phyloP scores from a whole-genome alignment of 1,284 basidiomycete genomes.

The Chalciporus sp. region DNA sequence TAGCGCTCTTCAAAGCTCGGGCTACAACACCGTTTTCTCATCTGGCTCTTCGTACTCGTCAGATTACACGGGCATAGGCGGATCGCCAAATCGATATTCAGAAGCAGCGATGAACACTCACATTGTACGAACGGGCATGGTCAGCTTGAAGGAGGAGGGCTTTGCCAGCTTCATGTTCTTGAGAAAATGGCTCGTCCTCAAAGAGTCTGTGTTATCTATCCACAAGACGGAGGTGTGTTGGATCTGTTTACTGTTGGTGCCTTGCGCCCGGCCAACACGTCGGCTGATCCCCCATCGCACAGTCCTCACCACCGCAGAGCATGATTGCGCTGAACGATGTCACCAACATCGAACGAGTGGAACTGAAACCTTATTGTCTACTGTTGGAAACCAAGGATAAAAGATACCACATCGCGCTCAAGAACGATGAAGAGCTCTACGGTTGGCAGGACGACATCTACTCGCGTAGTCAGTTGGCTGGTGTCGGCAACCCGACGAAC shows the following conservation, averaged over 20 bases:
- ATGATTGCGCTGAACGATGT: constrained; percentile 79
- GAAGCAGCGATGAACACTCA: constrained; percentile 42
- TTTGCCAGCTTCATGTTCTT: constrained; percentile 93
- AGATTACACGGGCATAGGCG: constrained; percentile 74
- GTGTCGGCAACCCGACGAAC: constrained; percentile 92
- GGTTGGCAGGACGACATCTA: constrained; percentile 98
- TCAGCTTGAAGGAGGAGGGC: constrained; percentile 88
- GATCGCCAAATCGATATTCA: constrained; percentile 65
- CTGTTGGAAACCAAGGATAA: constrained; percentile 84
- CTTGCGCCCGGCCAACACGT: not conserved
- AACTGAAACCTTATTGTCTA: constrained; percentile 91
- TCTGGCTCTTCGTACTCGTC: constrained; percentile 60
- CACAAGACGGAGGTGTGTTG: constrained; percentile 91
- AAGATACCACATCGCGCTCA: constrained; percentile 78
- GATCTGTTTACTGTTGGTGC: not conserved
- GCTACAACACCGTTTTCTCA: constrained; percentile 62
- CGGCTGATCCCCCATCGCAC: constrained; percentile 7
- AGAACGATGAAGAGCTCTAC: constrained; percentile 95
- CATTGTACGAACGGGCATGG: constrained; percentile 68
- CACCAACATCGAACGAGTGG: constrained; percentile 85
- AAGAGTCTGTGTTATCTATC: constrained; percentile 79
- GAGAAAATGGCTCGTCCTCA: constrained; percentile 88
- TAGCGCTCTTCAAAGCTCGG: constrained; percentile 48
- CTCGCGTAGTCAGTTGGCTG: constrained; percentile 88
- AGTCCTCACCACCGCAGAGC: constrained; percentile 69